Percentiles rank a stretch among this genome's conserved stretches.
These are phyloP conservation scores for Coemansia sp. DNA, from an alignment of 192 early-diverging fungal species.

Conservation along the genomic window DNA sequence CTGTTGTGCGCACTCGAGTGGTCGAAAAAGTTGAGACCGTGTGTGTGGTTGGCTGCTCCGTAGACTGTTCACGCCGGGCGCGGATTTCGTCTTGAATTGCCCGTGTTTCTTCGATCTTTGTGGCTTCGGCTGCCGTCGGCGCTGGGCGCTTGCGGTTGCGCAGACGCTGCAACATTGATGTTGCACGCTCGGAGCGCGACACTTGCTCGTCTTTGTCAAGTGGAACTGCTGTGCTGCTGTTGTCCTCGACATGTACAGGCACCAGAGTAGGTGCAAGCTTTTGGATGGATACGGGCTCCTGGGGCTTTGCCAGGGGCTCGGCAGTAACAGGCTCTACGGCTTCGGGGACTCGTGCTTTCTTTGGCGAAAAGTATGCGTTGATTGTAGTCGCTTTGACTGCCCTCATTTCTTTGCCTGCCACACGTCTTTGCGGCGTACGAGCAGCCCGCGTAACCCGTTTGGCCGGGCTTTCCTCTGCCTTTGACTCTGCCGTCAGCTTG, in stretches of 20 bases:
- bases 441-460: conserved; percentile 6
- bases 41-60: neutral
- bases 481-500: conserved; percentile 13
- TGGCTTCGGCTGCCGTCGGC: neutral
- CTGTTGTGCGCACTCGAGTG: neutral
- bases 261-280: neutral
- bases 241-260: no score
- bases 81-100: conserved; percentile 36
- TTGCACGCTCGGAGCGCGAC: conserved; percentile 16
- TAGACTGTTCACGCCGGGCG: conserved; percentile 10
- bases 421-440: neutral
- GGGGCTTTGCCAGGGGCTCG: neutral
- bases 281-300: neutral
- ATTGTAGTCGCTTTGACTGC: conserved; percentile 21
- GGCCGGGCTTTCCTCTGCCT: neutral
- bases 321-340: conserved; percentile 8
- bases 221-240: no score
- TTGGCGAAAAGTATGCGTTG: conserved; percentile 23
- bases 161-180: conserved; percentile 21
- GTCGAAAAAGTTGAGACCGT: conserved; percentile 7
- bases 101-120: conserved; percentile 32
- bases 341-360: neutral
- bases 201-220: neutral
- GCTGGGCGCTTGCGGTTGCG: conserved; percentile 28
- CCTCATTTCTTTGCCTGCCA: neutral